phyloP scores from a whole-genome alignment of 345 rosid species.

The Pugionium cornutum region DNA sequence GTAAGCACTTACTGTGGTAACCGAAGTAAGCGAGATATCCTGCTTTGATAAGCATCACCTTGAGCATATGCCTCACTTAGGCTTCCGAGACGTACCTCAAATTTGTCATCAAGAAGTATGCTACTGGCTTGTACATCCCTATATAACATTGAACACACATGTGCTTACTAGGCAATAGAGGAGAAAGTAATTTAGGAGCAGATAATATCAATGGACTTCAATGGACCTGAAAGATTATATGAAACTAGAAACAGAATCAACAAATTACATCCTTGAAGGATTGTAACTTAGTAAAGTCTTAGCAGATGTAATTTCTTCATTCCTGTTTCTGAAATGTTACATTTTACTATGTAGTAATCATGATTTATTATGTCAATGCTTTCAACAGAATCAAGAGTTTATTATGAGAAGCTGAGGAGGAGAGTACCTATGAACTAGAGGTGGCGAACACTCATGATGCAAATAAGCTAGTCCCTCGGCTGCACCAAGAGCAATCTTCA shows the following conservation, averaged over 20 bases:
- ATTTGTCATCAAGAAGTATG: conserved; percentile 97
- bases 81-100: conserved; percentile 94
- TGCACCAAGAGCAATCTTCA: conserved; percentile 93
- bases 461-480: conserved; percentile 85
- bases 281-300: neutral
- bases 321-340: conserved; percentile 1
- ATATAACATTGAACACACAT: conserved; percentile 34
- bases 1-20: conserved; percentile 79
- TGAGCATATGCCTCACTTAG: conserved; percentile 78
- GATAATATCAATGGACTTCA: neutral
- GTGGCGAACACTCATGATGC: conserved; percentile 89
- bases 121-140: conserved; percentile 99
- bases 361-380: neutral
- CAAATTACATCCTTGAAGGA: neutral
- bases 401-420: neutral
- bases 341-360: neutral
- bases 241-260: conserved; percentile 6
- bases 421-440: conserved; percentile 89
- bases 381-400: neutral
- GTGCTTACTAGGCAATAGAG: conserved; percentile 25
- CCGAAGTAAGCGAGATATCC: conserved; percentile 82
- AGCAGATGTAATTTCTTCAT: conserved; percentile 1
- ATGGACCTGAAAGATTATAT: conserved; percentile 4
- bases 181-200: neutral
- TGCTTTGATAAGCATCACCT: conserved; percentile 86